phyloP scores from a whole-genome alignment of 2,329 filamentous ascomycete species.

The Colletotrichum kahawae region DNA sequence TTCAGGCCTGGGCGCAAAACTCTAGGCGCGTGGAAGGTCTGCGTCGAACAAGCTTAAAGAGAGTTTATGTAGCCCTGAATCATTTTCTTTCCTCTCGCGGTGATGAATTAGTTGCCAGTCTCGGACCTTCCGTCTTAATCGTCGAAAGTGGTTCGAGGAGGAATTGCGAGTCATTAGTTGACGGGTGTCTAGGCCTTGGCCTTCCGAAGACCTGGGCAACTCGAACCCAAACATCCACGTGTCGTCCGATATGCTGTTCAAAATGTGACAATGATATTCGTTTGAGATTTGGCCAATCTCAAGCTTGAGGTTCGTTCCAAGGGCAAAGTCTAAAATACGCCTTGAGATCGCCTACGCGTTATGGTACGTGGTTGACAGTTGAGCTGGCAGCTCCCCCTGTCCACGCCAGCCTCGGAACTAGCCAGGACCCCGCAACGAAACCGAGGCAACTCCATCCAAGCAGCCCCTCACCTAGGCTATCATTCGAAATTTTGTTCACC shows the following conservation, averaged over 20 bases:
- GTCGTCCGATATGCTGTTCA: not conserved
- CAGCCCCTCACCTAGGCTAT: not conserved
- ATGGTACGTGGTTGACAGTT: not conserved
- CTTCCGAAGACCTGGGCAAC: not conserved
- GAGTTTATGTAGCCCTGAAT: not conserved
- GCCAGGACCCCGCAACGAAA: not conserved
- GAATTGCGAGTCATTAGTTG: not conserved
- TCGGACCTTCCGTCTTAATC: not conserved
- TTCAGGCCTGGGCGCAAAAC: not conserved
- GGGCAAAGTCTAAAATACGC: not conserved
- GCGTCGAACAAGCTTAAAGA: not conserved
- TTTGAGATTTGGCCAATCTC: not conserved
- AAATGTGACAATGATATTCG: not conserved
- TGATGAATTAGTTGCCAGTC: not conserved
- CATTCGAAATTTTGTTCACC: not conserved
- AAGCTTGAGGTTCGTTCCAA: not conserved
- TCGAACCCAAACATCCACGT: not conserved
- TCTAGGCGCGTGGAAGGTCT: not conserved
- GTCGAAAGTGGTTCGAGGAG: not conserved
- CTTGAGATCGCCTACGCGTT: not conserved
- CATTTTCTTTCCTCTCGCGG: not conserved
- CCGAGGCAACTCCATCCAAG: not conserved
- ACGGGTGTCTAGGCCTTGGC: not conserved
- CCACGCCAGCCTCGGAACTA: not conserved
- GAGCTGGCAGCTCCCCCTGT: not conserved